Conservation (phyloP, 2,329 filamentous ascomycete genomes). For the Xylaria sp. region DNA sequence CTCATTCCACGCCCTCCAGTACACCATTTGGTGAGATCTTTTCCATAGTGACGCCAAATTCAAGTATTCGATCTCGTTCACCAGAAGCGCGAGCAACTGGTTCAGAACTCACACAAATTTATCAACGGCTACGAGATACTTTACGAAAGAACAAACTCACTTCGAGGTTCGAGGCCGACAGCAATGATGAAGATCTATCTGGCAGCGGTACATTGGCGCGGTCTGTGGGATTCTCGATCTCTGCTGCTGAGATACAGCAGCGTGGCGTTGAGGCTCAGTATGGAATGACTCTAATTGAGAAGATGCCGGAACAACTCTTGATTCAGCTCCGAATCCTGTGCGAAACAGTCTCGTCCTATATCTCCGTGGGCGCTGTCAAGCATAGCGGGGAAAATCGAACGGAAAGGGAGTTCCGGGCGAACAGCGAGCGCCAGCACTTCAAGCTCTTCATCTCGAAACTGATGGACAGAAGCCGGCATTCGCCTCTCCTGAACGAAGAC, state of each 20-base stretch:
- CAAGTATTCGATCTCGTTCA: constrained; percentile 32
- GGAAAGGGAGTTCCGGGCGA: constrained; percentile 59
- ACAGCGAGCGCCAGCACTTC: constrained; percentile 66
- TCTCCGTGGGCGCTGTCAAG: constrained; percentile 67
- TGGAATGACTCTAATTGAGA: constrained; percentile 72
- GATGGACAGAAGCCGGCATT: constrained; percentile 40
- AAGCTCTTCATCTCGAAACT: constrained; percentile 66
- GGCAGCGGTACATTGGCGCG: constrained; percentile 56
- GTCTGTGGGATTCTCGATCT: constrained; percentile 76
- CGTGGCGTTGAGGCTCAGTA: constrained; percentile 72
- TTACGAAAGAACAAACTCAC: constrained; percentile 50
- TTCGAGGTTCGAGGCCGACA: constrained; percentile 14
- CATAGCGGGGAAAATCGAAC: constrained; percentile 56
- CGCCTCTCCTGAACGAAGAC: constrained; percentile 62
- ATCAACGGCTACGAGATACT: constrained; percentile 56
- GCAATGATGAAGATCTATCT: constrained; percentile 44
- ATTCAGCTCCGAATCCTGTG: constrained; percentile 83
- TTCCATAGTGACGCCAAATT: constrained; percentile 35
- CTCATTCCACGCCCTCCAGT: constrained; percentile 33
- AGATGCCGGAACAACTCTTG: constrained; percentile 75
- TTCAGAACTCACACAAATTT: constrained; percentile 55
- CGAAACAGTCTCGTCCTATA: constrained; percentile 82
- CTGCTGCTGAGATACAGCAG: constrained; percentile 85
- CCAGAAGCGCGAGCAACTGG: constrained; percentile 35
- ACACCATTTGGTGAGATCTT: constrained; percentile 42